A percentile compares a stretch with the other conserved stretches of the same genome.
Conservation (phyloP, 305 asterid genomes). For the Nicotiana rustica region DNA sequence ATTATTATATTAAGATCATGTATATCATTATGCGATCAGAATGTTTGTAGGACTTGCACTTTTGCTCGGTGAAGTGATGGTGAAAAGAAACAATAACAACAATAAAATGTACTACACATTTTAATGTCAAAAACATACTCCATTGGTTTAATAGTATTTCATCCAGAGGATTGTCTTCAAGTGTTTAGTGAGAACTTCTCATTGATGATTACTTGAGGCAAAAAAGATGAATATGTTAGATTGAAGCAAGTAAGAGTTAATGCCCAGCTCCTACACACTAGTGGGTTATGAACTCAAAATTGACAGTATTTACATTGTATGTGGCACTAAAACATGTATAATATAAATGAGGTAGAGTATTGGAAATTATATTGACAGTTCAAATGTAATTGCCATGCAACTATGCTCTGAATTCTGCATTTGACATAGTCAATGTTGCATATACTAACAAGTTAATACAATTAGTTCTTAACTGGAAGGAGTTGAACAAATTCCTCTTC, state of each 20-base stretch:
- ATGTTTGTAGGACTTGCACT: not conserved
- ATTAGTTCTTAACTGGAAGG: conserved; percentile 65
- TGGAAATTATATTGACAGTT: conserved; percentile 5
- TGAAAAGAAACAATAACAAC: conserved; percentile 5
- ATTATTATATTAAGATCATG: not conserved
- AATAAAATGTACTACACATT: not conserved
- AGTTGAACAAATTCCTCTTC: conserved; percentile 71
- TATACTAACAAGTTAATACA: not conserved
- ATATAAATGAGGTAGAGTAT: not conserved
- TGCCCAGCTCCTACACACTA: not conserved
- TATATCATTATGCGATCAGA: not conserved
- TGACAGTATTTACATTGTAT: not conserved
- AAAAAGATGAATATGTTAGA: not conserved
- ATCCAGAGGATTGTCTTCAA: conserved; percentile 13
- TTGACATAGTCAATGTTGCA: not conserved
- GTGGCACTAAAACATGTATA: not conserved
- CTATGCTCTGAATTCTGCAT: conserved; percentile 8
- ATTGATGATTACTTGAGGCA: not conserved
- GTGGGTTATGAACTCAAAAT: conserved; percentile 5
- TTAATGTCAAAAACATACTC: not conserved
- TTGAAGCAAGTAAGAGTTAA: not conserved
- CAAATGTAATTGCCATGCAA: not conserved
- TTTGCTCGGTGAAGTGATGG: not conserved
- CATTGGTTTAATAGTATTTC: not conserved
- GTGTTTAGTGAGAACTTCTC: not conserved